Evolutionary conservation across 2,329 filamentous ascomycete species (phyloP).

Genomic region (Verticillium nonalfalfae): DNA sequence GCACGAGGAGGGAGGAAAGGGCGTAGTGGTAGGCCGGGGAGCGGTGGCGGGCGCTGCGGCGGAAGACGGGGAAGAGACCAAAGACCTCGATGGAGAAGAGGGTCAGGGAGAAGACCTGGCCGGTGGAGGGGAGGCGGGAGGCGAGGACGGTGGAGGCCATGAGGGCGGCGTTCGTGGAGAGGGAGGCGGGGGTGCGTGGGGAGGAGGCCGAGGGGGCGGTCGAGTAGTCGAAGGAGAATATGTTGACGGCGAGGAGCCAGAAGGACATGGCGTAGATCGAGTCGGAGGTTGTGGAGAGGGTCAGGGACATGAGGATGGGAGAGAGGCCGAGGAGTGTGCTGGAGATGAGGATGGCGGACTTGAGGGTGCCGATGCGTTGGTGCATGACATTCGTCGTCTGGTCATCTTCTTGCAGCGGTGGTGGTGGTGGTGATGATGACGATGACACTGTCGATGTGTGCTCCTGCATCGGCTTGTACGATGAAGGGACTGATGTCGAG

Average conservation of each 20-base stretch:
- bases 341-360: slow-evolving; percentile 89
- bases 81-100: slow-evolving; percentile 98
- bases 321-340: slow-evolving; percentile 86
- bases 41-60: slow-evolving; percentile 77
- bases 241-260: slow-evolving; percentile 89
- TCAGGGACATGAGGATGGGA: slow-evolving; percentile 95
- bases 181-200: slow-evolving; percentile 47
- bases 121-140: slow-evolving; percentile 80
- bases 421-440: slow-evolving; percentile 18
- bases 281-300: slow-evolving; percentile 83
- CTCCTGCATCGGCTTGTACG: slow-evolving; percentile 13
- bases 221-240: slow-evolving; percentile 97
- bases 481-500: slow-evolving; percentile 19
- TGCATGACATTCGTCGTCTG: slow-evolving; percentile 32
- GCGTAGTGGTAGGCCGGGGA: slow-evolving; percentile 76
- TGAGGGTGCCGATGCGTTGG: slow-evolving; percentile 69
- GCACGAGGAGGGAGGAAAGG: slow-evolving; percentile 69
- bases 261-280: slow-evolving; percentile 97
- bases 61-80: slow-evolving; percentile 93
- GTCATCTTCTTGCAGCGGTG: slow-evolving; percentile 22
- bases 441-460: slow-evolving; percentile 16
- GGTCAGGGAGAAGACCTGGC: slow-evolving; percentile 90
- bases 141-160: slow-evolving; percentile 96
- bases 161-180: slow-evolving; percentile 91
- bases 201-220: slow-evolving; percentile 46